Base-by-base conservation (phyloP, 2,329 filamentous ascomycete genomes). In the Gremmenia infestans region DNA sequence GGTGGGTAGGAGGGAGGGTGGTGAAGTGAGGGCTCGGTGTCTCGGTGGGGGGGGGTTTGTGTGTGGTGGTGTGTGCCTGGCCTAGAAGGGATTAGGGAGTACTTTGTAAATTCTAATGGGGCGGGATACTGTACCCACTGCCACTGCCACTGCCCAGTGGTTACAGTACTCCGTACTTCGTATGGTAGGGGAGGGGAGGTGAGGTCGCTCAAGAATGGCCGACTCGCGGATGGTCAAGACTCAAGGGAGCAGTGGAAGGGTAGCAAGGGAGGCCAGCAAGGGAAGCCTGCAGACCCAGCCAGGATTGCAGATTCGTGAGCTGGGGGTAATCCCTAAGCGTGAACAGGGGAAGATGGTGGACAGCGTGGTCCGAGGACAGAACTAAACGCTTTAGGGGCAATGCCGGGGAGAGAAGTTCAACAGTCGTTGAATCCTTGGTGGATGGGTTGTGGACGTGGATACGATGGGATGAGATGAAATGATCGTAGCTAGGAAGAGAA, bases 351-450 rank as follows among this genome's bases (percentile, higher is more conserved):
- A 51, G 35, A 23, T n/a, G 48, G 22, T 11, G 12, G 45, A 28
- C 45, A 36, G 52, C 25, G 15, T 35, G 47, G 25, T 35, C 5
- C 23, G n/a, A 37, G n/a, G 35, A 43, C 5, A 19, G 37, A n/a
- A 50, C 53, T 54, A 54, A 28, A 54, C 53, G 53, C 53, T 54
- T 54, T 54, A 35, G 53, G 47, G 47, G 39, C 43, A 54, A 54
- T 54, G 15, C 42, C 46, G 36, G 45, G 23, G 39, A 17, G 35
- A 12, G 28, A 32, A 32, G 2, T 32, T 32, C 28, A 32, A 32
- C 8, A 32, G 28, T 32, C 28, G 28, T 32, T 32, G 8, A 11
- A 32, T 32, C 28, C 28, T 32, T 32, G 7, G 25, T 25, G 3
- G 25, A 2, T 32, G 8, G 25, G 6, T 32, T 32, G 28, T 32